phyloP scores from a whole-genome alignment of 2,329 filamentous ascomycete genomes.

The Colletotrichum abscissum region DNA sequence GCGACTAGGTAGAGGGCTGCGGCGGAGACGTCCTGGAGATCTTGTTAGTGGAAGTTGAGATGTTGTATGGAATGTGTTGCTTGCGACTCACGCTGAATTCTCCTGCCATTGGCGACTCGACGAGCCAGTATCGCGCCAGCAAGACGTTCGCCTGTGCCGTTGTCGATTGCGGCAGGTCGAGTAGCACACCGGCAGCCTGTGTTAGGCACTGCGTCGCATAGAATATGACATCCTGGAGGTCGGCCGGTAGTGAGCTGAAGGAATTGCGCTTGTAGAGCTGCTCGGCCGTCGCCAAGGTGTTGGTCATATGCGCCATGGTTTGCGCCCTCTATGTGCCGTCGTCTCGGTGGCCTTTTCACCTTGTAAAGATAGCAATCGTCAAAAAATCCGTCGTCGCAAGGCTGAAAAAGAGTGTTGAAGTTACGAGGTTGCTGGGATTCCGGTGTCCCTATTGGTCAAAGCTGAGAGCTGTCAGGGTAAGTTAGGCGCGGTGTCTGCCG shows the following conservation, averaged over 20 bases:
- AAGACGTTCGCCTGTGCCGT: conserved; percentile 88
- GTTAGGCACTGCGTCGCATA: conserved; percentile 79
- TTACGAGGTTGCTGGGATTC: not conserved
- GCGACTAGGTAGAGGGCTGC: conserved; percentile 83
- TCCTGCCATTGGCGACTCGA: conserved; percentile 64
- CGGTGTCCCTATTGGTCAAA: conserved; percentile 24
- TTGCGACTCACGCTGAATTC: conserved; percentile 64
- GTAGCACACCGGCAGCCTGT: conserved; percentile 82
- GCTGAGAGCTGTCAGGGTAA: conserved; percentile 14
- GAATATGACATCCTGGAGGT: conserved; percentile 78
- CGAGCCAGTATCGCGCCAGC: conserved; percentile 83
- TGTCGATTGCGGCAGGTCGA: conserved; percentile 86
- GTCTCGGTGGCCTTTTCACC: not conserved
- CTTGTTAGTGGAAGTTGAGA: not conserved
- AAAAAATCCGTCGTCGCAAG: conserved; percentile 8
- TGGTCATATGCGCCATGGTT: conserved; percentile 53
- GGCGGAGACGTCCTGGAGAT: conserved; percentile 78
- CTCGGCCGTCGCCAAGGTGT: conserved; percentile 77
- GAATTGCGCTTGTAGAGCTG: conserved; percentile 72
- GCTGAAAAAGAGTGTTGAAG: conserved; percentile 11
- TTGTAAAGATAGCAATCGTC: not conserved
- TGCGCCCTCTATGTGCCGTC: not conserved
- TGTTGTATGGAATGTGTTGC: not conserved
- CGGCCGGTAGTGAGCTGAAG: conserved; percentile 69
- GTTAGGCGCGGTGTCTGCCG: conserved; percentile 17